Evolutionary conservation across 2,329 filamentous ascomycete species (phyloP).

Genomic region (Fusarium robinianum): DNA sequence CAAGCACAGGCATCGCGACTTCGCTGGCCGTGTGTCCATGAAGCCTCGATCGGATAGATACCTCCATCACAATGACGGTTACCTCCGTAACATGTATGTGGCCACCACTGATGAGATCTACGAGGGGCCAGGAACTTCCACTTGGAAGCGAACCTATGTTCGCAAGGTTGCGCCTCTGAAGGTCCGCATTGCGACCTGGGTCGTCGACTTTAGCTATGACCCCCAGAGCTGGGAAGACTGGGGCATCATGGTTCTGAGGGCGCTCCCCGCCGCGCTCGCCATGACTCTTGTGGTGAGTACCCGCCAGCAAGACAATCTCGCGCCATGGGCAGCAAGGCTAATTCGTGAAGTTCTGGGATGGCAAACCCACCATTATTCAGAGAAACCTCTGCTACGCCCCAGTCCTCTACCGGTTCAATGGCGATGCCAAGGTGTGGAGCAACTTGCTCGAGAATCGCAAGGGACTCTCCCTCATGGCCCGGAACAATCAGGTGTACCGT

Average conservation of each 20-base stretch:
- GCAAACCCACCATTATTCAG: constrained; percentile 16
- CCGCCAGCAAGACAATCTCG: too few relatives aligned
- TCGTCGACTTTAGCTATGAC: constrained; percentile 36
- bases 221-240: constrained; percentile 35
- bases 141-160: constrained; percentile 36
- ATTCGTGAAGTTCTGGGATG: constrained; percentile 30
- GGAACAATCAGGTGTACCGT: constrained; percentile 32
- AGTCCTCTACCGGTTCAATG: constrained; percentile 32
- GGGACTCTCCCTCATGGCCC: constrained; percentile 25
- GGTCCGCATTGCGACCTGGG: constrained; percentile 35
- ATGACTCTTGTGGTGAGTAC: constrained; percentile 34
- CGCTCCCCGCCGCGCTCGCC: constrained; percentile 32
- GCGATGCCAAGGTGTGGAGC: constrained; percentile 35
- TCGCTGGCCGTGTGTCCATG: constrained; percentile 28
- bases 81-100: constrained; percentile 36
- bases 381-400: constrained; percentile 31
- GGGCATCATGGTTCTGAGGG: constrained; percentile 32
- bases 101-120: constrained; percentile 34
- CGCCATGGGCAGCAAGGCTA: neutral
- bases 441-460: constrained; percentile 35
- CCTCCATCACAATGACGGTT: constrained; percentile 33
- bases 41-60: constrained; percentile 34
- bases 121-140: constrained; percentile 33
- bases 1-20: constrained; percentile 31
- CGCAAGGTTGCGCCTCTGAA: constrained; percentile 34